Percentiles rank a stretch among this genome's conserved stretches.
These are phyloP conservation scores for Piper longum DNA, from an alignment of 164 flowering plant species.

Conservation along the genomic window DNA sequence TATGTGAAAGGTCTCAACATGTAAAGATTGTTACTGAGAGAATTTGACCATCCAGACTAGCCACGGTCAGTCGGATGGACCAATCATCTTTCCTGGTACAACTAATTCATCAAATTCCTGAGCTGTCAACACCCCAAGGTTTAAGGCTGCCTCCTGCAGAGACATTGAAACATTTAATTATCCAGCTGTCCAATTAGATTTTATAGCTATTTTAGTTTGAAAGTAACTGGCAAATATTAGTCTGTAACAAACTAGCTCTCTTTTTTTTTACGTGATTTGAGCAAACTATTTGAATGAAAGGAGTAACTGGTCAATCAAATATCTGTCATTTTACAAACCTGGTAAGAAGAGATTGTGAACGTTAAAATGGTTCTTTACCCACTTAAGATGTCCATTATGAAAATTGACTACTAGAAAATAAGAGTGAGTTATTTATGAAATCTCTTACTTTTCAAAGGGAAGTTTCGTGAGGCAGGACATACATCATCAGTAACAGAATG, in stretches of 20 bases:
- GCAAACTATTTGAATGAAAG: not conserved
- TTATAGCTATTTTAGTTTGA: too few relatives aligned
- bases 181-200: not conserved
- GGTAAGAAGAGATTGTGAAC: too few relatives aligned
- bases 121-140: constrained; percentile 53
- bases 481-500: too few relatives aligned
- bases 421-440: too few relatives aligned
- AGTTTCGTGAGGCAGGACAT: too few relatives aligned
- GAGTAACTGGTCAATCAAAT: not conserved
- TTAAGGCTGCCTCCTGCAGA: constrained; percentile 76
- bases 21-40: not conserved
- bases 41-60: not conserved
- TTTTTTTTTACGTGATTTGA: not conserved
- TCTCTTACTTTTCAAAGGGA: too few relatives aligned
- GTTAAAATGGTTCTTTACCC: too few relatives aligned
- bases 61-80: constrained; percentile 37
- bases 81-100: constrained; percentile 95
- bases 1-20: too few relatives aligned
- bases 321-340: too few relatives aligned
- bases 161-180: constrained; percentile 1
- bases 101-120: constrained; percentile 85
- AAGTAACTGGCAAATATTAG: too few relatives aligned
- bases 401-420: too few relatives aligned
- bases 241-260: not conserved
- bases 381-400: too few relatives aligned